phyloP scores from a whole-genome alignment of 352 stramenopile genomes.

The Pythium utonaiense region DNA sequence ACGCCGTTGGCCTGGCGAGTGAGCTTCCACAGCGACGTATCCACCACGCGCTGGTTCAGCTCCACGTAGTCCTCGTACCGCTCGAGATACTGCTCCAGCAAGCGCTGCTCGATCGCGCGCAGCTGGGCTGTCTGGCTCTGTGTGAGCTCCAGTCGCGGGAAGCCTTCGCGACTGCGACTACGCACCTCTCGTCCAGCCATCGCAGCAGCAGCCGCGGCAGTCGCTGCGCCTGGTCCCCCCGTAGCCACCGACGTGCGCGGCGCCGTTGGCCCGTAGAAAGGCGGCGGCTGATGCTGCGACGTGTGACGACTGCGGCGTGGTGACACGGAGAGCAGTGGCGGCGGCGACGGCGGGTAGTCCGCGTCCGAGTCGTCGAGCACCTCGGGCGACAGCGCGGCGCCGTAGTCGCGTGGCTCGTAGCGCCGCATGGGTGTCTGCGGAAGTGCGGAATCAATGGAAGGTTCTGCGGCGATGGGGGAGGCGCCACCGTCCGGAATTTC shows the following conservation, averaged over 20 bases:
- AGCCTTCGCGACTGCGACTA: conserved; percentile 3
- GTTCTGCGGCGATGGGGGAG: neutral
- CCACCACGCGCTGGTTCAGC: conserved; percentile 17
- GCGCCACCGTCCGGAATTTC: neutral
- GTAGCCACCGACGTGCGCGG: neutral
- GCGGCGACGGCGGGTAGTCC: conserved; percentile 1
- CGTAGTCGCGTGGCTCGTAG: neutral
- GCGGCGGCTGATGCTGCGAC: neutral
- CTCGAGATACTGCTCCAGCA: conserved; percentile 46
- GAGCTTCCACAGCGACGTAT: conserved; percentile 36
- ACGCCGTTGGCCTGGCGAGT: conserved; percentile 46
- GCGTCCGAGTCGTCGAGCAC: neutral
- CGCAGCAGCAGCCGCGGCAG: neutral
- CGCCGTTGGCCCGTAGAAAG: conserved; percentile 7
- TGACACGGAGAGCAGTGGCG: conserved; percentile 12
- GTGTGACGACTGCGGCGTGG: neutral
- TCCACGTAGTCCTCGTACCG: conserved; percentile 44
- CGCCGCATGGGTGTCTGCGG: neutral
- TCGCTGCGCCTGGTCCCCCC: neutral
- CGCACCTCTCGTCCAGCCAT: neutral
- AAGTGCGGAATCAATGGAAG: neutral
- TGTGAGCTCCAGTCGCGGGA: conserved; percentile 36
- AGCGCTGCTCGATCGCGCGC: conserved; percentile 36
- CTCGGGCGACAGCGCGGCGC: neutral
- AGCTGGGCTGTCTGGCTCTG: conserved; percentile 37